A percentile compares a stretch with the other conserved stretches of the same genome.
These are phyloP conservation scores for Ramichloridium luteum DNA, from an alignment of 2,329 filamentous ascomycete genomes.

Conservation along the genomic window DNA sequence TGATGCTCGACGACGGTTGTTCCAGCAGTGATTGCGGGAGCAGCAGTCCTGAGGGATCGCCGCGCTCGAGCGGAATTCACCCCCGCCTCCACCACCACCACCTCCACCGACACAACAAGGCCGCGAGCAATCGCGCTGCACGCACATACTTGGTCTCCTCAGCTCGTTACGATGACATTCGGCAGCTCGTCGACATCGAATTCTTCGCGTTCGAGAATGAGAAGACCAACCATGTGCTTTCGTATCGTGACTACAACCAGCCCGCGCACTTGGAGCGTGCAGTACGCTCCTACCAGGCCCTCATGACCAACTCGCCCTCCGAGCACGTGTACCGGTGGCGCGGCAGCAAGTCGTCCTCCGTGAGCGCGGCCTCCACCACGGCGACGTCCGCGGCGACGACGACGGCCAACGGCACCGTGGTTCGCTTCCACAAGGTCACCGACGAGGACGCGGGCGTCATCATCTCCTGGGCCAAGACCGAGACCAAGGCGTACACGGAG, in stretches of 20 bases:
- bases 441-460: slow-evolving; percentile 18
- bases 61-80: too few relatives aligned
- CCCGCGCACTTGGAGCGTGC: slow-evolving; percentile 19
- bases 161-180: slow-evolving; percentile 18
- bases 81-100: too few relatives aligned
- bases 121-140: slow-evolving; percentile 8
- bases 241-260: slow-evolving; percentile 20
- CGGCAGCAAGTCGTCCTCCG: slow-evolving; percentile 7
- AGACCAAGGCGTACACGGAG: slow-evolving; percentile 18
- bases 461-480: slow-evolving; percentile 23
- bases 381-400: slow-evolving; percentile 7
- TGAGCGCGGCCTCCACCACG: slow-evolving; percentile 3
- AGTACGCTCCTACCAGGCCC: slow-evolving; percentile 12
- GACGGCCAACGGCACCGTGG: background rate
- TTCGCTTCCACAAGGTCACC: slow-evolving; percentile 19
- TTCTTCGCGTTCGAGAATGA: slow-evolving; percentile 28
- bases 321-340: too few relatives aligned
- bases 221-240: slow-evolving; percentile 22
- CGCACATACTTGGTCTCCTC: slow-evolving; percentile 14
- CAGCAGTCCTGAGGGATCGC: too few relatives aligned
- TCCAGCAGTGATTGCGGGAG: too few relatives aligned
- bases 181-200: slow-evolving; percentile 29
- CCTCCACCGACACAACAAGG: too few relatives aligned
- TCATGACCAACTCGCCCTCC: slow-evolving; percentile 9
- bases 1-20: too few relatives aligned